Percentiles rank a stretch among this genome's conserved stretches.
Conservation (phyloP, 139 green algal genomes). For the Deuterostichococcus epilithicus region DNA sequence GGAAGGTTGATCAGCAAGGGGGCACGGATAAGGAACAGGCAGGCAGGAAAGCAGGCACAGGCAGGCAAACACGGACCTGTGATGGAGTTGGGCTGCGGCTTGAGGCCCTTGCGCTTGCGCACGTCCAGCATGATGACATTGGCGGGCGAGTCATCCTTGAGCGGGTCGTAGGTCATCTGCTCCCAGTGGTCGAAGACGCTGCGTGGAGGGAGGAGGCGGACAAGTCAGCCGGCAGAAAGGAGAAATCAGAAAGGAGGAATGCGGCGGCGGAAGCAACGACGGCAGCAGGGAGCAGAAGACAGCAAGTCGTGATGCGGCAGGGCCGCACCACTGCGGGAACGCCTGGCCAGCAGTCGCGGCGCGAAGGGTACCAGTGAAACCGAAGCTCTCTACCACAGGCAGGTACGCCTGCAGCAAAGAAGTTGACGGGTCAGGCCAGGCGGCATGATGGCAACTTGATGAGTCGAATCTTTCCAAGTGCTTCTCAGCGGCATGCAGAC, state of each 20-base stretch:
- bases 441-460: too few species aligned
- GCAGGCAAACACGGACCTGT: background rate
- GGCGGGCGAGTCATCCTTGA: slow-evolving; percentile 66
- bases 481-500: too few species aligned
- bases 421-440: background rate
- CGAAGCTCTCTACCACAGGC: slow-evolving; percentile 98
- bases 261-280: too few species aligned
- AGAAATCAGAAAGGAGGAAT: too few species aligned
- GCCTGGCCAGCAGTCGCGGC: slow-evolving; percentile 95
- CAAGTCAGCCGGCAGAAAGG: too few species aligned
- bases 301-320: too few species aligned
- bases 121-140: slow-evolving; percentile 80
- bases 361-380: slow-evolving; percentile 92
- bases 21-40: too few species aligned
- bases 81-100: slow-evolving; percentile 69
- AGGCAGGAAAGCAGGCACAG: too few species aligned
- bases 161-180: slow-evolving; percentile 71
- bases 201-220: too few species aligned
- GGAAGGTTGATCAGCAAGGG: background rate
- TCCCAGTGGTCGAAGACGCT: slow-evolving; percentile 98
- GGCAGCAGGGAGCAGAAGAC: too few species aligned
- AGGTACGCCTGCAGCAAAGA: slow-evolving; percentile 60
- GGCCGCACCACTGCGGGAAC: slow-evolving; percentile 82
- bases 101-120: slow-evolving; percentile 96
- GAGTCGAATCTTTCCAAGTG: too few species aligned